These are phyloP conservation scores for Fonsecaea nubica DNA, from an alignment of 2,329 filamentous ascomycete genomes.

Conservation along the genomic window DNA sequence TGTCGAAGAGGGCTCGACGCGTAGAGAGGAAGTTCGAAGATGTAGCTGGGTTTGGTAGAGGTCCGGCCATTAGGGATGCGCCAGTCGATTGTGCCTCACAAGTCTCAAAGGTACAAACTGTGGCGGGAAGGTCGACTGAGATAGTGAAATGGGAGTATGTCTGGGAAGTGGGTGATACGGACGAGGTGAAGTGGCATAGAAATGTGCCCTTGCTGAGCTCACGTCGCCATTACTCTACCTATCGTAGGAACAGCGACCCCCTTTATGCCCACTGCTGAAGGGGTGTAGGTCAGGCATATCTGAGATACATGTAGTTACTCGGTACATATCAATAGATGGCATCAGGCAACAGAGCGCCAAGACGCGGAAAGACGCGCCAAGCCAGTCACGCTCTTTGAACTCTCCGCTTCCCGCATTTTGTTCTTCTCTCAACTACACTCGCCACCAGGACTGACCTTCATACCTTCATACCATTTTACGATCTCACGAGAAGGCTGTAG, in stretches of 20 bases:
- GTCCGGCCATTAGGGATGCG: constrained; percentile 22
- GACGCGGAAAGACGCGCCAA: neutral
- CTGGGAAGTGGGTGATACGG: neutral
- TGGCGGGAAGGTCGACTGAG: neutral
- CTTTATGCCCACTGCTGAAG: neutral
- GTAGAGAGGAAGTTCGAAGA: constrained; percentile 50
- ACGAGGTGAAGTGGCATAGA: neutral
- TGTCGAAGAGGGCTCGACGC: constrained; percentile 54
- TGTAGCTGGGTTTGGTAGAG: constrained; percentile 37
- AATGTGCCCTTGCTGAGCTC: neutral
- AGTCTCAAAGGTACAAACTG: neutral
- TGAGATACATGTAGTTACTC: no score
- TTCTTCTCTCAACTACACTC: no score
- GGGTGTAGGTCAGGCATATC: neutral
- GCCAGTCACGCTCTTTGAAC: neutral
- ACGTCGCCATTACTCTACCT: neutral
- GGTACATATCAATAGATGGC: no score
- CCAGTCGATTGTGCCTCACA: neutral
- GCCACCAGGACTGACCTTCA: neutral
- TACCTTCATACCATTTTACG: neutral
- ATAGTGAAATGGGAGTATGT: neutral
- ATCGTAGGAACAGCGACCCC: neutral
- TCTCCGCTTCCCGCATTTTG: no score
- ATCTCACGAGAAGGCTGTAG: neutral
- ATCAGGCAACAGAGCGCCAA: neutral